These are phyloP conservation scores for Seiridium unicorne DNA, from an alignment of 2,329 filamentous ascomycete genomes.

Conservation along the genomic window DNA sequence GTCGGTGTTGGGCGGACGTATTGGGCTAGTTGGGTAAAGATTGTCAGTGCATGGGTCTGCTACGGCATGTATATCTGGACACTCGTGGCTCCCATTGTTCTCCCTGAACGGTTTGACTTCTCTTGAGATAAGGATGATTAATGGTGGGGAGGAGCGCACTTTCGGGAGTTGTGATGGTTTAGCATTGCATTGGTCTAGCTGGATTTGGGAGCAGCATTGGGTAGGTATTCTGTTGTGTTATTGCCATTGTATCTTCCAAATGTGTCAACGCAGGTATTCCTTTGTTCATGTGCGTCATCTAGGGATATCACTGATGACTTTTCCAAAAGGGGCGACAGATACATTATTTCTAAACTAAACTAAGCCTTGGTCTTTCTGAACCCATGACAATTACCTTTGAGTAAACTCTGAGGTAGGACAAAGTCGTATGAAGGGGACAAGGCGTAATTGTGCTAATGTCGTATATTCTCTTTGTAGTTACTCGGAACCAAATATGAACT, in stretches of 20 bases:
- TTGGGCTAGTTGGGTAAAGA: conserved; percentile 99
- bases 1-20: conserved; percentile 92
- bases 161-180: neutral
- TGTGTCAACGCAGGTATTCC: neutral
- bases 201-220: neutral
- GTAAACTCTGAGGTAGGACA: too few species aligned
- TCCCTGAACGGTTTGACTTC: conserved; percentile 83
- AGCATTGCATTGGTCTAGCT: neutral
- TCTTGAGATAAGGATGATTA: conserved; percentile 24
- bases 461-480: neutral
- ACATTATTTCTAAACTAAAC: too few species aligned
- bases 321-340: too few species aligned
- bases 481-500: neutral
- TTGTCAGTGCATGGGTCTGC: conserved; percentile 95
- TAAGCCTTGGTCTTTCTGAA: too few species aligned
- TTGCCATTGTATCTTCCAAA: neutral
- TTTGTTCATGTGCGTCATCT: neutral
- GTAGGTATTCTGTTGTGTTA: neutral
- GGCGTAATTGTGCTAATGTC: neutral
- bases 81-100: conserved; percentile 76
- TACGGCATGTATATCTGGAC: conserved; percentile 95
- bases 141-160: neutral
- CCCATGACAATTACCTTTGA: too few species aligned
- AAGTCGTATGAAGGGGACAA: too few species aligned
- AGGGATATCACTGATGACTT: too few species aligned